Evolutionary conservation across 148 eudicot species (phyloP).

Genomic region (Fagopyrum tataricum): DNA sequence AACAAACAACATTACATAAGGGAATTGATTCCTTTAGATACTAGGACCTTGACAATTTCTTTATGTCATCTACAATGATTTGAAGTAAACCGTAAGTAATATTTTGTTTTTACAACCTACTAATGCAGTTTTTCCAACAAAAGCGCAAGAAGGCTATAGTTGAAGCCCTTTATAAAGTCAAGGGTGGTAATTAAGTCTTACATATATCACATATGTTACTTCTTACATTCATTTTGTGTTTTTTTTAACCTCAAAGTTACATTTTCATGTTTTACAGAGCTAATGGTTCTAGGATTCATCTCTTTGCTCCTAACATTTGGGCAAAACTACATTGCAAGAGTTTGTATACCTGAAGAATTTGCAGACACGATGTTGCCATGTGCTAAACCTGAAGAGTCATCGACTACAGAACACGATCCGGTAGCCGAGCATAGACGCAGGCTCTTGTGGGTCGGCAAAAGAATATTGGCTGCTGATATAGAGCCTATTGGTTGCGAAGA

Average conservation of each 20-base stretch:
- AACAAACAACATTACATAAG: too few species aligned
- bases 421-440: conserved; percentile 24
- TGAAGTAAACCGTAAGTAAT: too few species aligned
- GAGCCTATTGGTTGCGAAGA: conserved; percentile 24
- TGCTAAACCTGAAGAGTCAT: neutral
- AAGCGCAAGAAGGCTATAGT: conserved; percentile 13
- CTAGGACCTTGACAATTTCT: too few species aligned
- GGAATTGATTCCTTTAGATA: too few species aligned
- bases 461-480: conserved; percentile 24
- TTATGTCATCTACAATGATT: too few species aligned
- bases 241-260: neutral
- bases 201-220: neutral
- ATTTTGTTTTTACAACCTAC: too few species aligned
- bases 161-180: conserved; percentile 16
- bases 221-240: neutral
- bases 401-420: neutral
- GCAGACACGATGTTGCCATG: conserved; percentile 77
- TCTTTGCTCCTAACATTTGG: conserved; percentile 77
- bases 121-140: conserved; percentile 1
- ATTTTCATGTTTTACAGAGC: conserved; percentile 37
- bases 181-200: conserved; percentile 8
- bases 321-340: conserved; percentile 60
- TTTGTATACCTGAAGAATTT: conserved; percentile 51
- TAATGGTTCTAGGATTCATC: conserved; percentile 92
- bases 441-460: conserved; percentile 33